Percentiles rank a stretch among this genome's conserved stretches.
These are phyloP conservation scores for Endogone sp. DNA, from an alignment of 192 early-diverging fungal genomes.

Conservation along the genomic window DNA sequence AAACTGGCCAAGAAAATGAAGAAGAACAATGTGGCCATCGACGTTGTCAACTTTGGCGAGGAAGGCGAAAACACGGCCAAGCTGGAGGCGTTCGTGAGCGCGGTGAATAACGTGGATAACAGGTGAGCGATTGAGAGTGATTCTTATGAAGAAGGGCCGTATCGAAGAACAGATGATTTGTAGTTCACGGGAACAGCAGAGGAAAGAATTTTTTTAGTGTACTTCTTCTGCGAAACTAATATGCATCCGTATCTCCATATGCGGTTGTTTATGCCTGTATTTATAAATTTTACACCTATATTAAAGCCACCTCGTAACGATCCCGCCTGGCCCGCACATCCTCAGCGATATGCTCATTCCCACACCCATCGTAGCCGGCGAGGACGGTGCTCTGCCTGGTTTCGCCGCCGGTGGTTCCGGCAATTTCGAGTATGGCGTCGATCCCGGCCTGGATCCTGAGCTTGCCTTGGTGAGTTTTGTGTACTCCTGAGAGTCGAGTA, in stretches of 20 bases:
- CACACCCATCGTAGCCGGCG: conserved; percentile 83
- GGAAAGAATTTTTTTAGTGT: too few species aligned
- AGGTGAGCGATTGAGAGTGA: conserved; percentile 40
- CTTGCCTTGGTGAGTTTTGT: conserved; percentile 64
- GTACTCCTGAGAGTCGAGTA: neutral
- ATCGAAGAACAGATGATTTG: neutral
- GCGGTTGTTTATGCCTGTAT: too few species aligned
- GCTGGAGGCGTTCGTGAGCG: conserved; percentile 84
- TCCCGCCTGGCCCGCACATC: conserved; percentile 93
- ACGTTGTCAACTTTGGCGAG: conserved; percentile 96
- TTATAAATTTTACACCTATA: too few species aligned
- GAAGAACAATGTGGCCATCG: conserved; percentile 96
- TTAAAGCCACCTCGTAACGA: conserved; percentile 78
- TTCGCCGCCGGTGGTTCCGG: conserved; percentile 58
- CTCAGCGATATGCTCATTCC: conserved; percentile 84
- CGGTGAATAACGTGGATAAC: conserved; percentile 91
- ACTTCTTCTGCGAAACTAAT: conserved; percentile 7
- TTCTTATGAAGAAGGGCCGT: neutral
- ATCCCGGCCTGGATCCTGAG: conserved; percentile 92
- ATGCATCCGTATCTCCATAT: neutral
- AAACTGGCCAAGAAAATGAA: conserved; percentile 94
- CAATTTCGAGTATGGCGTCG: conserved; percentile 91
- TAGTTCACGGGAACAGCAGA: too few species aligned
- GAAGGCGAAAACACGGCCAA: conserved; percentile 83
- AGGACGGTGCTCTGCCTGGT: conserved; percentile 70